These are phyloP conservation scores for Fomes fomentarius DNA, from an alignment of 1,284 basidiomycete species.

Conservation along the genomic window DNA sequence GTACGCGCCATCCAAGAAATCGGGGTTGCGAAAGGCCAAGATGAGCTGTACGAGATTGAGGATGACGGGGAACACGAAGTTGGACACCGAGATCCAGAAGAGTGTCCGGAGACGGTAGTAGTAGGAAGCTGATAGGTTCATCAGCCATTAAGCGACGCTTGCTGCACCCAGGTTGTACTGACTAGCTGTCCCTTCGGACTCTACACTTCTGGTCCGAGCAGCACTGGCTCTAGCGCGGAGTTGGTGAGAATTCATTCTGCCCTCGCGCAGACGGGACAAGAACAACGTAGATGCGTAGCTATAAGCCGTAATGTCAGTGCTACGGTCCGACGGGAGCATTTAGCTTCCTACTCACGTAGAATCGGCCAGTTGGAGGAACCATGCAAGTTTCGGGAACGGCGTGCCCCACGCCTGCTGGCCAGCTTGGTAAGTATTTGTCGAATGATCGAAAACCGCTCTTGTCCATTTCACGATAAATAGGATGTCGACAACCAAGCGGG, in stretches of 20 bases:
- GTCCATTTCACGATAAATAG: not conserved
- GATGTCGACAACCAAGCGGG: constrained; percentile 1
- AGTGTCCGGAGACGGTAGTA: constrained; percentile 16
- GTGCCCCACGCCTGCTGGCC: not conserved
- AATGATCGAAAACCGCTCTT: not conserved
- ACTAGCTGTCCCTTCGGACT: not conserved
- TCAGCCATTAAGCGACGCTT: not conserved
- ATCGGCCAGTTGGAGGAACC: constrained; percentile 8
- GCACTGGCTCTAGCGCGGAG: not conserved
- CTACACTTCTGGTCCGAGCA: not conserved
- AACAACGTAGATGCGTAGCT: constrained; percentile 7
- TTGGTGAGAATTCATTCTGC: not conserved
- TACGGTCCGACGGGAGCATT: no score
- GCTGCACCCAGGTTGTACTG: not conserved
- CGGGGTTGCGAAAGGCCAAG: constrained; percentile 7
- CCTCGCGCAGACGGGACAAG: not conserved
- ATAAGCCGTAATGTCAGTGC: not conserved
- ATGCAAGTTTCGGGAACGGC: constrained; percentile 4
- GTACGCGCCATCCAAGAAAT: constrained; percentile 17
- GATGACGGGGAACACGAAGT: constrained; percentile 36
- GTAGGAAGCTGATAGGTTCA: not conserved
- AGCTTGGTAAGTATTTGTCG: not conserved
- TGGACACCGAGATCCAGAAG: constrained; percentile 35
- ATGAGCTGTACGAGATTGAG: constrained; percentile 30
- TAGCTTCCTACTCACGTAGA: not conserved